A percentile compares a stretch with the other conserved stretches of the same genome.
These are phyloP conservation scores for Fonsecaea pugnacius DNA, from an alignment of 2,329 filamentous ascomycete genomes.

Conservation along the genomic window DNA sequence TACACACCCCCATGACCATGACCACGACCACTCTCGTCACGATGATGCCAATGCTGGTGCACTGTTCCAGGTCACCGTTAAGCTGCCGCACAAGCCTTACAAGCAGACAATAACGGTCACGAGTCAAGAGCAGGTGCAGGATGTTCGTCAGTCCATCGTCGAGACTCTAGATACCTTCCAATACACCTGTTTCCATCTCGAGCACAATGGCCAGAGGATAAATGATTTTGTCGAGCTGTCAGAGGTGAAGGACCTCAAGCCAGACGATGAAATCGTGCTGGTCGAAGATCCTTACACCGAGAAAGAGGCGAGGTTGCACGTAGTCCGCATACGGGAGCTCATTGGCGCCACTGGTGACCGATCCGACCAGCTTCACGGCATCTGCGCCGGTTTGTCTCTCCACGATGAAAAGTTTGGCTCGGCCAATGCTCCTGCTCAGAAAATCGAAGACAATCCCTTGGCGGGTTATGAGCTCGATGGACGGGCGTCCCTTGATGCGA, in stretches of 20 bases:
- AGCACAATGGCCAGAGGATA: slow-evolving; percentile 83
- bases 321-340: slow-evolving; percentile 86
- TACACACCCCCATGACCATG: slow-evolving; percentile 31
- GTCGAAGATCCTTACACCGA: slow-evolving; percentile 97
- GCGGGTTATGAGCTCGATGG: slow-evolving; percentile 78
- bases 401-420: slow-evolving; percentile 72
- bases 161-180: slow-evolving; percentile 91
- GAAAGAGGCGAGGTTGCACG: slow-evolving; percentile 94
- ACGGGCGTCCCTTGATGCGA: slow-evolving; percentile 67
- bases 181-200: slow-evolving; percentile 98
- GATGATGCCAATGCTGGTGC: slow-evolving; percentile 44
- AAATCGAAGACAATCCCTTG: slow-evolving; percentile 57
- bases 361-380: slow-evolving; percentile 82
- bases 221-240: slow-evolving; percentile 94
- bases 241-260: slow-evolving; percentile 78
- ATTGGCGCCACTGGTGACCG: slow-evolving; percentile 90
- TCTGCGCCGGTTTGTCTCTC: slow-evolving; percentile 81
- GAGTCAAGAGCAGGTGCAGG: slow-evolving; percentile 93
- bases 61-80: slow-evolving; percentile 74
- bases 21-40: slow-evolving; percentile 34
- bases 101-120: slow-evolving; percentile 89
- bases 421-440: slow-evolving; percentile 45
- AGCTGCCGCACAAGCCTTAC: slow-evolving; percentile 77
- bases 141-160: slow-evolving; percentile 94
- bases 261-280: slow-evolving; percentile 77